Evolutionary conservation across 345 rosid species (phyloP).

Genomic region (Acer yangbiense): DNA sequence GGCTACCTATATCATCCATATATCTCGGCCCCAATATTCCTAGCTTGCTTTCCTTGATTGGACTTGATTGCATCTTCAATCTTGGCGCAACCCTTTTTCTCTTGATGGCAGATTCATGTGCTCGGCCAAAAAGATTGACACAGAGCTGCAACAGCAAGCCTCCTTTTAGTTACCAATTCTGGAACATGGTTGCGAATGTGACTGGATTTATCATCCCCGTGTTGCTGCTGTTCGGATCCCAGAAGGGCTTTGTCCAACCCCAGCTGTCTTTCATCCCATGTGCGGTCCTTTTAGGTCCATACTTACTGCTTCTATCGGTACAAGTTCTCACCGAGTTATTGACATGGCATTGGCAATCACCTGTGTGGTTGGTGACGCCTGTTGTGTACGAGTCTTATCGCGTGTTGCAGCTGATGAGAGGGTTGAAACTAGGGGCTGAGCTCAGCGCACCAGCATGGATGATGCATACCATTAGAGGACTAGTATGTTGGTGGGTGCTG

Average conservation of each 20-base stretch:
- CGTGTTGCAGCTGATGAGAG: constrained; percentile 80
- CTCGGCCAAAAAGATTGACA: constrained; percentile 46
- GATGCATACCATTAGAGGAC: constrained; percentile 73
- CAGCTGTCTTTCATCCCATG: constrained; percentile 61
- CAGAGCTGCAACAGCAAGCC: constrained; percentile 55
- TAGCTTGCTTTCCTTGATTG: constrained; percentile 83
- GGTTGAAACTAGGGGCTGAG: constrained; percentile 76
- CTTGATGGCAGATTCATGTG: constrained; percentile 86
- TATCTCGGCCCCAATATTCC: constrained; percentile 85
- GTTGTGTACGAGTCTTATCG: constrained; percentile 87
- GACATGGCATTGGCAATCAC: constrained; percentile 94
- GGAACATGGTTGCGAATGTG: constrained; percentile 66
- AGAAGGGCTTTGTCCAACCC: constrained; percentile 70
- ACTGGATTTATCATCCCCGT: constrained; percentile 64
- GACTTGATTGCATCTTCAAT: constrained; percentile 89
- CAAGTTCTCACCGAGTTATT: constrained; percentile 81
- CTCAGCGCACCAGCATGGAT: constrained; percentile 56
- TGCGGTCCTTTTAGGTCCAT: constrained; percentile 75
- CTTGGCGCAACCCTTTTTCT: constrained; percentile 80
- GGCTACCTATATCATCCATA: constrained; percentile 87
- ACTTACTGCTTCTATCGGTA: constrained; percentile 76
- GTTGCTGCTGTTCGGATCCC: constrained; percentile 56
- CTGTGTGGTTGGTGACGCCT: constrained; percentile 91
- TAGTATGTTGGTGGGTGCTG: constrained; percentile 93
- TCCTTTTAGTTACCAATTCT: constrained; percentile 77